A percentile compares a stretch with the other conserved stretches of the same genome.
Evolutionary conservation across 352 stramenopile genomes (phyloP).

Genomic region (Phytophthora colocasiae): DNA sequence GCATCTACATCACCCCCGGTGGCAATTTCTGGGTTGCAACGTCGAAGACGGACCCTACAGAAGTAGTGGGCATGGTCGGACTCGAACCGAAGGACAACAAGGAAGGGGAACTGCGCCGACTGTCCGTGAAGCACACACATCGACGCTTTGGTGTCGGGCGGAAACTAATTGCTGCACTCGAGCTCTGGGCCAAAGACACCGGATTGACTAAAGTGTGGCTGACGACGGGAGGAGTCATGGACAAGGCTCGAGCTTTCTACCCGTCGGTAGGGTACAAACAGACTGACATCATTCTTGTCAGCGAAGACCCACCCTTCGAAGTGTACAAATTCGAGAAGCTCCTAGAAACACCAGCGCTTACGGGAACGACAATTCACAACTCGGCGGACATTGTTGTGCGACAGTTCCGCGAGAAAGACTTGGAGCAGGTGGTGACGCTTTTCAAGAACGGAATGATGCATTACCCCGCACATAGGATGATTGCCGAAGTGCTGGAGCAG

Average conservation of each 20-base stretch:
- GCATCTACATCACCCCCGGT: conserved; percentile 43
- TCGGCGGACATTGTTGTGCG: conserved; percentile 13
- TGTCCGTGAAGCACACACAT: conserved; percentile 51
- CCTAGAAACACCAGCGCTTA: no score
- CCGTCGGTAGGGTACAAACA: conserved; percentile 34
- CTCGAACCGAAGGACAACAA: conserved; percentile 34
- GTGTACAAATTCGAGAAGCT: conserved; percentile 38
- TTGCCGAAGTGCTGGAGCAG: conserved; percentile 14
- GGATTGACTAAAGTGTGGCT: conserved; percentile 43
- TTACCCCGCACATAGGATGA: conserved; percentile 30
- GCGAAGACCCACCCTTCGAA: conserved; percentile 35
- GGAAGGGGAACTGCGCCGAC: conserved; percentile 43
- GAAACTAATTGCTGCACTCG: conserved; percentile 43
- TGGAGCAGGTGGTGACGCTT: conserved; percentile 21
- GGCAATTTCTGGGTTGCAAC: conserved; percentile 63
- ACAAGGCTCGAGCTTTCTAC: conserved; percentile 40
- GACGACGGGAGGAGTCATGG: conserved; percentile 38
- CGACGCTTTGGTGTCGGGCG: conserved; percentile 46
- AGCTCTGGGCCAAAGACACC: conserved; percentile 42
- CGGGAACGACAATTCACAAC: neutral
- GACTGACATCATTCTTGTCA: conserved; percentile 20
- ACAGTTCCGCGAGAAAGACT: conserved; percentile 25
- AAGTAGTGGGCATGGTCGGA: conserved; percentile 39
- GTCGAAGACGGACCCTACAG: conserved; percentile 11
- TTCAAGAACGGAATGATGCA: conserved; percentile 33